Conservation (phyloP, 2,329 filamentous ascomycete genomes). For the Pseudogymnoascus sp. region DNA sequence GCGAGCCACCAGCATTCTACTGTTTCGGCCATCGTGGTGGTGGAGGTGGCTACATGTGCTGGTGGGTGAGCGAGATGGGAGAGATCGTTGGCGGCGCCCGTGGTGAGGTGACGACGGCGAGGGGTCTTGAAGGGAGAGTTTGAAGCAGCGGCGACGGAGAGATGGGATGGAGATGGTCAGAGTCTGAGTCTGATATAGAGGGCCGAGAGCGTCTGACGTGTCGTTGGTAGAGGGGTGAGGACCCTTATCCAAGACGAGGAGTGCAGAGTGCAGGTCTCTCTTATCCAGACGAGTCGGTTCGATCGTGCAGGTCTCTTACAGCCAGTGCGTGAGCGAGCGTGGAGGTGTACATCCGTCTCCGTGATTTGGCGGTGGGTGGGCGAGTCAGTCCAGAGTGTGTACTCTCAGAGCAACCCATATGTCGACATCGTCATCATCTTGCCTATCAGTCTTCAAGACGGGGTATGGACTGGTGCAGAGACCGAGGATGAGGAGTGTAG, state of each 20-base stretch:
- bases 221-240: not conserved
- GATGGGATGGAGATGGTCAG: not conserved
- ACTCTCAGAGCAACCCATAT: slow-evolving; percentile 52
- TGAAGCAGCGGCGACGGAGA: not conserved
- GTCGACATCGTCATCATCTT: slow-evolving; percentile 89
- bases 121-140: not conserved
- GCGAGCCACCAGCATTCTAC: slow-evolving; percentile 46
- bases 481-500: too few species aligned
- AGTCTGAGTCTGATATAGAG: not conserved
- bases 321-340: too few species aligned
- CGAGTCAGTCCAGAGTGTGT: not conserved
- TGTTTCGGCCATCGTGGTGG: slow-evolving; percentile 25
- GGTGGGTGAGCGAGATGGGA: not conserved
- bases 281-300: too few species aligned
- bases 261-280: not conserved
- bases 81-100: not conserved
- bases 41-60: not conserved
- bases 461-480: not conserved
- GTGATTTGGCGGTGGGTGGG: not conserved
- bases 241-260: not conserved
- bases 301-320: too few species aligned
- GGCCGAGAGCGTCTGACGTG: not conserved
- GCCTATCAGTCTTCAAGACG: slow-evolving; percentile 90
- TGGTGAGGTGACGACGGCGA: not conserved
- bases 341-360: too few species aligned